A percentile compares a stretch with the other conserved stretches of the same genome.
phyloP scores from a whole-genome alignment of 495 filamentous ascomycete species.

The Gamarada debralockiae region DNA sequence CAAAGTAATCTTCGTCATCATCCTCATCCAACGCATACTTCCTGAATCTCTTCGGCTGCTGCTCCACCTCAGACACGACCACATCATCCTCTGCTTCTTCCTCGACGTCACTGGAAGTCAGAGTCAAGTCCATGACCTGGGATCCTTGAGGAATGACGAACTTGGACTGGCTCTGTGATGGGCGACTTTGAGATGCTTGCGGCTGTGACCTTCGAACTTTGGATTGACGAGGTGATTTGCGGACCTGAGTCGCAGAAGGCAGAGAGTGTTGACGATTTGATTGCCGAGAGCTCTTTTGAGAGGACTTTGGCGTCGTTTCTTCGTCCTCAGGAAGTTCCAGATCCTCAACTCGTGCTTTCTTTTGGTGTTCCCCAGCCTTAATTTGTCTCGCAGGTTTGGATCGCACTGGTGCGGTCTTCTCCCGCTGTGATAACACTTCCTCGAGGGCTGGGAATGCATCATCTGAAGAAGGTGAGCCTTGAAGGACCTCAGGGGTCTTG shows the following conservation, averaged over 20 bases:
- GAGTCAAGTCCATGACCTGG: slow-evolving; percentile 17
- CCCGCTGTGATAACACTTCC: slow-evolving; percentile 10
- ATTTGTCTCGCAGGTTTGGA: background rate
- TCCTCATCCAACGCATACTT: slow-evolving; percentile 32
- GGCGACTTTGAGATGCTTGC: background rate
- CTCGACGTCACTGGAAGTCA: slow-evolving; percentile 17
- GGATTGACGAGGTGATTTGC: background rate
- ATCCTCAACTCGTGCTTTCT: background rate
- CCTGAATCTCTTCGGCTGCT: slow-evolving; percentile 40
- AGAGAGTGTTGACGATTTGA: slow-evolving; percentile 1
- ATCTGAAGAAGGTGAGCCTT: slow-evolving; percentile 15
- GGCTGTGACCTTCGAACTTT: background rate
- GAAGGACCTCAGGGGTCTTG: background rate
- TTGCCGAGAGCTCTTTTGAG: slow-evolving; percentile 2
- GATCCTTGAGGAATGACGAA: slow-evolving; percentile 1
- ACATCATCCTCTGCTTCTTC: background rate
- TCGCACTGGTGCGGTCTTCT: slow-evolving; percentile 3
- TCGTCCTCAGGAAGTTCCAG: slow-evolving; percentile 4
- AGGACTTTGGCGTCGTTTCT: slow-evolving; percentile 5
- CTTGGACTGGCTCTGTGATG: background rate
- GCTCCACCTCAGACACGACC: slow-evolving; percentile 38
- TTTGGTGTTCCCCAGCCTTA: background rate
- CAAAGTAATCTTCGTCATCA: slow-evolving; percentile 32
- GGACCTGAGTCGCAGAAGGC: background rate
- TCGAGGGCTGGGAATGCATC: slow-evolving; percentile 13